These are phyloP conservation scores for Paramecium primaurelia DNA, from an alignment of 73 alveolate species.

Conservation along the genomic window DNA sequence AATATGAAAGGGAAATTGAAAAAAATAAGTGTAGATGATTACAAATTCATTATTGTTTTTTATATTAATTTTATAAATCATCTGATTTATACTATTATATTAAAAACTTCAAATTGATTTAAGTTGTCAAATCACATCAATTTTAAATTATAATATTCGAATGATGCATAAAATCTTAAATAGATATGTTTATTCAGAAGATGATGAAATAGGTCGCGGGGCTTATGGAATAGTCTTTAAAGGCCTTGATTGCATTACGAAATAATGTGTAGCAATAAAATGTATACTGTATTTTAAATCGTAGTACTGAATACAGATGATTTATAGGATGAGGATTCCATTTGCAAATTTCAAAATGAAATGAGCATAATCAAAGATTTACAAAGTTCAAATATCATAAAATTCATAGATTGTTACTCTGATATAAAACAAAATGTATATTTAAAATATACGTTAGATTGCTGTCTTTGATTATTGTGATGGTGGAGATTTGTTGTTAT, in stretches of 20 bases:
- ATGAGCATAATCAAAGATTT: not conserved
- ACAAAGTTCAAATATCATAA: not conserved
- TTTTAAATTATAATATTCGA: not conserved
- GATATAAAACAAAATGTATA: not conserved
- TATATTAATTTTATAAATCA: not conserved
- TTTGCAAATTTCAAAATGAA: not conserved
- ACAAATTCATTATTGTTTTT: not conserved
- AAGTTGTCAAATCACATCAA: not conserved
- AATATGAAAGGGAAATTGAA: no score
- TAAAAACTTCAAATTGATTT: not conserved
- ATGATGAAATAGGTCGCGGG: conserved; percentile 44
- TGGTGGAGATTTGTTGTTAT: conserved; percentile 48
- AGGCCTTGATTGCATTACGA: conserved; percentile 26
- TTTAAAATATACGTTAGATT: not conserved
- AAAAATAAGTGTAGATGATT: not conserved
- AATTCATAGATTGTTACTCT: not conserved
- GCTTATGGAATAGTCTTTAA: conserved; percentile 44
- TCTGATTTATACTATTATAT: not conserved
- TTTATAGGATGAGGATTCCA: not conserved
- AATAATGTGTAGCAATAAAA: conserved; percentile 45
- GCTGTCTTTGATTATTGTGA: conserved; percentile 41
- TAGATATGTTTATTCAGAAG: not conserved
- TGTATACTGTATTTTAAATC: not conserved
- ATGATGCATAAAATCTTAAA: not conserved
- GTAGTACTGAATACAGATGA: not conserved